phyloP scores from a whole-genome alignment of 1,284 basidiomycete species.

The Ustilago xerochloae region DNA sequence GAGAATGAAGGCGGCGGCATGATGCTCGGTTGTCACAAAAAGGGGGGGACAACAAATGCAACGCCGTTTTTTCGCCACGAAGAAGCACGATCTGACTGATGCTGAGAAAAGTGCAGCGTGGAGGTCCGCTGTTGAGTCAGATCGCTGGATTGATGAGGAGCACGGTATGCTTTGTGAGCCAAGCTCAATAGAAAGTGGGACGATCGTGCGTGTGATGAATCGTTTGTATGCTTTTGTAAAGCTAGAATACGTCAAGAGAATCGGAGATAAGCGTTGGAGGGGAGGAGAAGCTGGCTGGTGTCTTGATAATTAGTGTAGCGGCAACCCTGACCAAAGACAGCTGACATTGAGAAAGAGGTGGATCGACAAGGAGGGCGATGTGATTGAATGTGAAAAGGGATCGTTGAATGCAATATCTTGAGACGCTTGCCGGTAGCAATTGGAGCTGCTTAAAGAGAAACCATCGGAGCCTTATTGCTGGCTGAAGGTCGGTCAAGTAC shows the following conservation, averaged over 20 bases:
- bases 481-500: not conserved
- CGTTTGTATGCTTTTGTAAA: too few relatives aligned
- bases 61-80: too few relatives aligned
- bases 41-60: not conserved
- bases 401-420: not conserved
- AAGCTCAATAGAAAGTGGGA: too few relatives aligned
- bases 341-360: constrained; percentile 42
- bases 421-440: not conserved
- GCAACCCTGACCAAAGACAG: constrained; percentile 50
- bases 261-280: not conserved
- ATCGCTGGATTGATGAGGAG: too few relatives aligned
- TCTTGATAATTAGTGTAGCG: constrained; percentile 48
- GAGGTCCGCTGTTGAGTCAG: too few relatives aligned
- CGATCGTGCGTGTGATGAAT: too few relatives aligned
- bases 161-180: too few relatives aligned
- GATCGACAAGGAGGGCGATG: constrained; percentile 11
- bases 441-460: constrained; percentile 1
- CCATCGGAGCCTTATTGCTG: constrained; percentile 8
- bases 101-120: too few relatives aligned
- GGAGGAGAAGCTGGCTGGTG: constrained; percentile 30
- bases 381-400: not conserved
- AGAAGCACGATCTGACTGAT: too few relatives aligned
- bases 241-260: not conserved
- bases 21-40: not conserved
- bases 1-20: constrained; percentile 53